phyloP scores from a whole-genome alignment of 495 filamentous ascomycete genomes.

The Xylaria longipes region DNA sequence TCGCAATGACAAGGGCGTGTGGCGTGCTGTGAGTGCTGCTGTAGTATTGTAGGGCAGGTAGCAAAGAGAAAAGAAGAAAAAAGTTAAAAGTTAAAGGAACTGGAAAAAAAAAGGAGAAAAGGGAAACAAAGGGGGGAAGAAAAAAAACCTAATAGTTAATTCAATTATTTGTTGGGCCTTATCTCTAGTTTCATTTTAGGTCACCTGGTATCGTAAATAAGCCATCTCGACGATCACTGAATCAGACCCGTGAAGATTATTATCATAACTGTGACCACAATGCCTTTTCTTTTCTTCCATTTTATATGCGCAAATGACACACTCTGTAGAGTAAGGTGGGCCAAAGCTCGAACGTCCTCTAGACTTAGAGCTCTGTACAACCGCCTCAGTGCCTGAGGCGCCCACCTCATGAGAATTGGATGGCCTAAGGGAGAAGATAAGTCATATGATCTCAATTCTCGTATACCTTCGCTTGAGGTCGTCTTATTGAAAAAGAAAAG shows the following conservation, averaged over 20 bases:
- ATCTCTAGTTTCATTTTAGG: too few relatives aligned
- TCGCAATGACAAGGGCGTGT: background rate
- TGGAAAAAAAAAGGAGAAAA: too few relatives aligned
- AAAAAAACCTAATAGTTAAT: background rate
- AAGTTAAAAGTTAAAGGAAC: too few relatives aligned
- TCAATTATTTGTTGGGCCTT: background rate
- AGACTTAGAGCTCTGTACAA: background rate
- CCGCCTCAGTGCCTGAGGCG: background rate
- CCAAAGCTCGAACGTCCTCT: background rate
- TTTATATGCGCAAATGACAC: background rate
- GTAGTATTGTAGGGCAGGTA: too few relatives aligned
- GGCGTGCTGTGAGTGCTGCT: too few relatives aligned
- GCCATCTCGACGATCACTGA: too few relatives aligned
- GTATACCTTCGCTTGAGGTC: too few relatives aligned
- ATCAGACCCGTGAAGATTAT: background rate
- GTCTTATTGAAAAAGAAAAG: background rate
- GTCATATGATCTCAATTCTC: background rate
- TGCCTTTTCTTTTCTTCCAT: background rate
- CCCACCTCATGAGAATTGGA: background rate
- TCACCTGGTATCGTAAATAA: too few relatives aligned
- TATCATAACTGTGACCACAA: background rate
- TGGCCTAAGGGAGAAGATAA: background rate
- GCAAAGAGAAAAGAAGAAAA: background rate
- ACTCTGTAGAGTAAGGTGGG: background rate
- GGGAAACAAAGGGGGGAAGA: too few relatives aligned